Conservation (phyloP, 768 basidiomycete species). For the Suillus clintonianus region DNA sequence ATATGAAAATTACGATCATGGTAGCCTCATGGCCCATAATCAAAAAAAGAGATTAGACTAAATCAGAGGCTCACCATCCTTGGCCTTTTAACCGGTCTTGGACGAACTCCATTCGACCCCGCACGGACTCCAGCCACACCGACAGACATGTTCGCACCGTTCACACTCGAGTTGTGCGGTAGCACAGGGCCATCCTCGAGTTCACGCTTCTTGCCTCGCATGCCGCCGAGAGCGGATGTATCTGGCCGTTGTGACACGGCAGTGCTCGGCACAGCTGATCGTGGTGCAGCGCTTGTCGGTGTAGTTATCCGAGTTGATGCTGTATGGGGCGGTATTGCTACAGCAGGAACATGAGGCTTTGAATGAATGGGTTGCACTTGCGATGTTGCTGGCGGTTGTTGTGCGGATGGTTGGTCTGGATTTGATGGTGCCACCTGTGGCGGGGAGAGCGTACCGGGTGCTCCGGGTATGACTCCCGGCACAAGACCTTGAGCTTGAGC, state of each 20-base stretch:
- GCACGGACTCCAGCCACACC: slow-evolving; percentile 54
- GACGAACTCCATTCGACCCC: slow-evolving; percentile 56
- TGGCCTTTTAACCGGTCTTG: slow-evolving; percentile 76
- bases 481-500: slow-evolving; percentile 39
- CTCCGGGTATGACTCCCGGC: slow-evolving; percentile 21
- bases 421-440: slow-evolving; percentile 32
- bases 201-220: slow-evolving; percentile 38
- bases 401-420: slow-evolving; percentile 21
- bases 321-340: slow-evolving; percentile 33
- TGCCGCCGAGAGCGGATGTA: slow-evolving; percentile 5
- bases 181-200: slow-evolving; percentile 26
- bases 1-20: background rate
- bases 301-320: slow-evolving; percentile 30
- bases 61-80: slow-evolving; percentile 55
- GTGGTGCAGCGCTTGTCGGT: slow-evolving; percentile 33
- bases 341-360: slow-evolving; percentile 33
- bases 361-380: slow-evolving; percentile 12
- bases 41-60: background rate
- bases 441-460: slow-evolving; percentile 33
- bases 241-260: slow-evolving; percentile 25
- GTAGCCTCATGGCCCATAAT: background rate
- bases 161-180: slow-evolving; percentile 21
- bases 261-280: slow-evolving; percentile 27
- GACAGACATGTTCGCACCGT: slow-evolving; percentile 28
- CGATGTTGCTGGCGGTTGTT: slow-evolving; percentile 21